Conservation (phyloP, 2,329 filamentous ascomycete species). For the Lasiodiplodia citricola region DNA sequence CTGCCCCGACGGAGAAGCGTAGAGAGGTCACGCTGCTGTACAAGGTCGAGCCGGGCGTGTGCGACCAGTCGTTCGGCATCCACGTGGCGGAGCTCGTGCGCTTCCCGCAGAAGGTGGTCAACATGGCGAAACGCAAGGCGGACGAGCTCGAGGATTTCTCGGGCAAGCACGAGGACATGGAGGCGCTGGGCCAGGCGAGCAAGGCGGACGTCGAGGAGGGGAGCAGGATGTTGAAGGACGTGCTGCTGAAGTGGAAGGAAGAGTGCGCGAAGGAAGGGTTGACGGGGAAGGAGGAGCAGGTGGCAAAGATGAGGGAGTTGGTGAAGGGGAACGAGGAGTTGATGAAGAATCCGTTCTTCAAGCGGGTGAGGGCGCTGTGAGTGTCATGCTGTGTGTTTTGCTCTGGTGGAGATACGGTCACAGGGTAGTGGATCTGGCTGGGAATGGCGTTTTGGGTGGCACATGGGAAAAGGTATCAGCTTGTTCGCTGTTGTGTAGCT, state of each 20-base stretch:
- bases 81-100: conserved; percentile 96
- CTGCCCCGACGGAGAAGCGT: conserved; percentile 46
- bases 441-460: background rate
- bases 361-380: conserved; percentile 57
- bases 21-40: conserved; percentile 92
- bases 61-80: conserved; percentile 97
- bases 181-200: conserved; percentile 51
- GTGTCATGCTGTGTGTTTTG: background rate
- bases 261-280: conserved; percentile 66
- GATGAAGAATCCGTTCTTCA: conserved; percentile 70
- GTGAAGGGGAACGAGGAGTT: conserved; percentile 74
- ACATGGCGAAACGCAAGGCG: conserved; percentile 98
- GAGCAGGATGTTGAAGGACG: conserved; percentile 80
- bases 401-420: background rate
- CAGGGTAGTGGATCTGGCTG: background rate
- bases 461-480: background rate
- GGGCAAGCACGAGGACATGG: conserved; percentile 68
- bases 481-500: background rate
- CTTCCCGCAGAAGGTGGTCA: conserved; percentile 95
- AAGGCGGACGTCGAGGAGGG: conserved; percentile 91
- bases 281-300: conserved; percentile 71
- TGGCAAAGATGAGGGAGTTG: conserved; percentile 77
- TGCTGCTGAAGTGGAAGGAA: conserved; percentile 85
- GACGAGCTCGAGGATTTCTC: conserved; percentile 98
- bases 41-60: conserved; percentile 94